Base-by-base conservation (phyloP, 2,329 filamentous ascomycete genomes). In the Fusarium vanettenii region DNA sequence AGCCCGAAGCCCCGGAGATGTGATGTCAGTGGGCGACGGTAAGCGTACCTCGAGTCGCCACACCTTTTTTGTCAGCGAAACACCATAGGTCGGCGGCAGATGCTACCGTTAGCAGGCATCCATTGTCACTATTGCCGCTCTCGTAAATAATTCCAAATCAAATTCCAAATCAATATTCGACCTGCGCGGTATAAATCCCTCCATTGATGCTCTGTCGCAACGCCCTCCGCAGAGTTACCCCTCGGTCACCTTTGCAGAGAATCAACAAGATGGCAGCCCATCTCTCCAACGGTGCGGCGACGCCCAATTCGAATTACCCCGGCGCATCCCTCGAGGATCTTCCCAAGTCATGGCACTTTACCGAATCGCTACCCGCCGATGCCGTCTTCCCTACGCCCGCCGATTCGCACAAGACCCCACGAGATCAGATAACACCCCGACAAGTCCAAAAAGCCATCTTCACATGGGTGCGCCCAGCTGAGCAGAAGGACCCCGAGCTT, bases 381-480 rank as follows among this genome's bases (percentile, higher is more conserved):
- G 83, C 92, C 13, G 84, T 89, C 31, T 98, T 94, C 80, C 92
- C 95, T 18, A 97, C 95, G 0, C 95, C 97, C 0, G 89, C 91
- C 70, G 89, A 89, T 69, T 98, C 96, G 1, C 94, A 98, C 83
- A 89, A 90, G 76, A 95, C 94, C 1, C 92, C 95, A 1, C 91
- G 96, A 78, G 89, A 93, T 66, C 86, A 92, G 39, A 92, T 98
- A 59, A 89, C 90, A 1, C 96, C 97, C 18, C 93, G 95, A 59
- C 88, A 95, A 82, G 97, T 99, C 45, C 94, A 92, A 80, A 90
- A 92, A 69, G 96, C 97, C 5, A 85, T 96, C 60, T 99, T 94
- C 84, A 97, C 95, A 10, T 99, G 92, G 87, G 95, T 99, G 22
- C 91, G 95, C 5, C 97, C 97, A 0, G 93, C 96, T 78, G 84